Percentiles rank a stretch among this genome's conserved stretches.
phyloP scores from a whole-genome alignment of 208 protist species.

The Trypanosoma theileri region DNA sequence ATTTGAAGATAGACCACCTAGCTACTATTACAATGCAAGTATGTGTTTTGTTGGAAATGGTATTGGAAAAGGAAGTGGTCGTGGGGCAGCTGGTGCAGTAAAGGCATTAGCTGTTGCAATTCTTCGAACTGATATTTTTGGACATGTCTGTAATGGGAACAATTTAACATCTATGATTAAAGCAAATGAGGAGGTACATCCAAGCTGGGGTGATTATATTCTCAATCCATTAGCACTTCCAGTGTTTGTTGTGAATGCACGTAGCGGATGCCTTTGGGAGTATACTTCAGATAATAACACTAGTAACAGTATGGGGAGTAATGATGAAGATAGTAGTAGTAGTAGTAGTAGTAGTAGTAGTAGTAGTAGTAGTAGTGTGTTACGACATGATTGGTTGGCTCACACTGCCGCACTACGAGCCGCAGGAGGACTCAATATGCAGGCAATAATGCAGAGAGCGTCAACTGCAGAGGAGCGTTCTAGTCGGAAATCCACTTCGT shows the following conservation, averaged over 20 bases:
- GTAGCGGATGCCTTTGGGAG: slow-evolving; percentile 32
- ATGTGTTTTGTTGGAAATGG: slow-evolving; percentile 51
- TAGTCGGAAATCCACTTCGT: slow-evolving; percentile 31
- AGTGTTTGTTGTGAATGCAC: slow-evolving; percentile 53
- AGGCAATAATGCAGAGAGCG: slow-evolving; percentile 15
- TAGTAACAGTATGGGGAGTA: not conserved
- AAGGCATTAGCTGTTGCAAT: slow-evolving; percentile 48
- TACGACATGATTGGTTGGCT: slow-evolving; percentile 10
- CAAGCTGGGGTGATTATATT: not conserved
- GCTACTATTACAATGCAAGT: slow-evolving; percentile 40
- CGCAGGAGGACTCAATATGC: slow-evolving; percentile 23
- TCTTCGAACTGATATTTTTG: slow-evolving; percentile 46
- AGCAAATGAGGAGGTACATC: not conserved
- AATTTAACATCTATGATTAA: slow-evolving; percentile 3
- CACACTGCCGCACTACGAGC: slow-evolving; percentile 33
- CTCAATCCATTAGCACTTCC: slow-evolving; percentile 35
- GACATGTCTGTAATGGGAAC: slow-evolving; percentile 42
- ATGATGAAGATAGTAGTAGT: not conserved
- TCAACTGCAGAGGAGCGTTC: slow-evolving; percentile 18
- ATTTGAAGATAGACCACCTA: slow-evolving; percentile 33
- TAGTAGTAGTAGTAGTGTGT: slow-evolving; percentile 1
- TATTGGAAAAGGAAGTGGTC: slow-evolving; percentile 36
- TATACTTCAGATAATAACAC: not conserved
- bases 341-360: not conserved
- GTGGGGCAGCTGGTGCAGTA: not conserved